Evolutionary conservation across 192 early-diverging fungal species (phyloP).

Genomic region (Kappamyces sp.): DNA sequence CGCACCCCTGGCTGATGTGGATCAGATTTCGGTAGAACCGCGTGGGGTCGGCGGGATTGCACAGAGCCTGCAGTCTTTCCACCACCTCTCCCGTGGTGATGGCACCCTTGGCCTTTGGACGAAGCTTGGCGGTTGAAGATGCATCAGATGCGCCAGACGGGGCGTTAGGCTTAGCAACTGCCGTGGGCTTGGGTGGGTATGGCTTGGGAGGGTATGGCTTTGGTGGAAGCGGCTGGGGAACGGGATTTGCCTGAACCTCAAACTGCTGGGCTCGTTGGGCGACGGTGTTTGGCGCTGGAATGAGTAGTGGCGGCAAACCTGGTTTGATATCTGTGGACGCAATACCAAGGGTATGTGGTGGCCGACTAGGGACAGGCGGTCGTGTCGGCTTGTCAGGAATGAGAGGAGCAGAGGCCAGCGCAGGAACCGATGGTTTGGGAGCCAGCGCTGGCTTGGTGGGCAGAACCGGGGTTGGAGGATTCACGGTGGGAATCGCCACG

Average conservation of each 20-base stretch:
- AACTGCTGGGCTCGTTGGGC: slow-evolving; percentile 35
- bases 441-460: background rate
- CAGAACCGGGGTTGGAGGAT: background rate
- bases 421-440: background rate
- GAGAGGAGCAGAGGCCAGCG: background rate
- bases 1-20: slow-evolving; percentile 84
- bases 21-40: slow-evolving; percentile 77
- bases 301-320: slow-evolving; percentile 2
- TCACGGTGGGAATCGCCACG: background rate
- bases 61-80: slow-evolving; percentile 67
- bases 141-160: slow-evolving; percentile 15
- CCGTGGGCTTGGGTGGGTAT: slow-evolving; percentile 27
- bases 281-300: slow-evolving; percentile 20
- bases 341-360: slow-evolving; percentile 49
- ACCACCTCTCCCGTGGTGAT: slow-evolving; percentile 74
- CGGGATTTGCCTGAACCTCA: slow-evolving; percentile 13
- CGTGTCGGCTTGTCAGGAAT: slow-evolving; percentile 4
- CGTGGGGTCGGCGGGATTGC: slow-evolving; percentile 82
- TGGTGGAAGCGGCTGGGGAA: slow-evolving; percentile 12
- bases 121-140: slow-evolving; percentile 26
- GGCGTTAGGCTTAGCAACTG: slow-evolving; percentile 12
- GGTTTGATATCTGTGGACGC: slow-evolving; percentile 53
- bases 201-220: slow-evolving; percentile 22
- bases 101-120: slow-evolving; percentile 48
- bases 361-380: slow-evolving; percentile 45